Evolutionary conservation across 2,329 filamentous ascomycete species (phyloP), one percentile per base, ranked within the genome.

Genomic region (Colletotrichum camelliae): DNA sequence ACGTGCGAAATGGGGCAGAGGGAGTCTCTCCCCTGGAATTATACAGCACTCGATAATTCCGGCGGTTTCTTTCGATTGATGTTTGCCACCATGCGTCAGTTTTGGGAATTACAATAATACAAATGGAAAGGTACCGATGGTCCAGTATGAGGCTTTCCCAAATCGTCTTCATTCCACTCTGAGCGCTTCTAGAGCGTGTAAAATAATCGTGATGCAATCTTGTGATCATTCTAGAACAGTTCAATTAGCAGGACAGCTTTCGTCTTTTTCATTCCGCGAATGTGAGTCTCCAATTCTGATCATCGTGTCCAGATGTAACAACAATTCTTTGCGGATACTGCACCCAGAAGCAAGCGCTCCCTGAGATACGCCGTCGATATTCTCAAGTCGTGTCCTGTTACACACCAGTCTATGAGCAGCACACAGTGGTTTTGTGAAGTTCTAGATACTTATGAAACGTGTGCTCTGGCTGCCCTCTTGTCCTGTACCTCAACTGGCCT

Each of bases 381-480:
- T n/a, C 39, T 0, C 39, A n/a, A n/a, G 18, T 48, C 39, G 1
- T n/a, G 18, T 18, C 10, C 5, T 48, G 9, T 48, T 48, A 2
- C 9, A 13, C 33, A 48, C 18, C 3, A 2, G 9, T 48, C 39
- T 9, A 48, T 48, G 0, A n/a, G 39, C 10, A 48, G 39, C 10
- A 48, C 10, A 12, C 0, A 48, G 1, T n/a, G 39, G 0, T 48
- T 48, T 48, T n/a, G 18, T 1, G 39, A 0, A 21, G 18, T 48
- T 12, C 18, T n/a, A 0, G 39, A 43, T 4, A 43, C 2, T 1
- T 43, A n/a, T n/a, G 16, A n/a, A 43, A 43, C 5, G n/a, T 43
- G 39, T 18, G 2, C 18, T 43, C 18, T 43, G 4, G 0, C 18
- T 1, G 39, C 10, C 39, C 39, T 48, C 18, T 5, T 9, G 18